Base-by-base conservation (phyloP, 2,329 filamentous ascomycete species). In the Elsinoe arachidis region DNA sequence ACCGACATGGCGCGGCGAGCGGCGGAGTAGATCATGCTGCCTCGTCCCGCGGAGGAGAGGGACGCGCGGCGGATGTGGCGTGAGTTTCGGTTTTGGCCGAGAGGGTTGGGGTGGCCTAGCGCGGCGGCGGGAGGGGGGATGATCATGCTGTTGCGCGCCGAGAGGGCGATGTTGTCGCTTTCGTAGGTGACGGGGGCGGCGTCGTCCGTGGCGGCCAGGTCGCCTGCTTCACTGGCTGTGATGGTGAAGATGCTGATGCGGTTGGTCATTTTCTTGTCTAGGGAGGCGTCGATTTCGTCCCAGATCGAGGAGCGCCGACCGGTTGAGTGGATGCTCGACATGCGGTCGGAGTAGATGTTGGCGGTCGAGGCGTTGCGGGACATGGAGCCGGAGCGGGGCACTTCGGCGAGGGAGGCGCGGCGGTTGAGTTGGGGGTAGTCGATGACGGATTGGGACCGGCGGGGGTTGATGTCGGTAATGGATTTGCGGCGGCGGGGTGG, bases 161-260 rank as follows among this genome's bases (percentile, higher is more conserved):
- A 35, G 54, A 46, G 15, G 54, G 54, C 39, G 15, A 38, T 11
- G 23, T 49, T 47, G 54, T 46, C 33, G 26, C 12, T 14, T 30
- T 56, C 38, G 39, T 44, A 46, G 15, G n/a, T 41, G 3, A 44
- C 37, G 10, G 54, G 23, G 10, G 5, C 23, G 34, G 17, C 37
- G 9, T 15, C 53, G 21, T 19, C 38, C 5, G 26, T 30, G 26
- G 4, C 4, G 26, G 4, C 26, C 7, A 30, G 26, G 37, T 55
- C 21, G 23, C 39, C 39, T 2, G 19, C 39, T 49, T 56, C 54
- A 5, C 41, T 49, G 10, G 54, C 54, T 5, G 39, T 56, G 54
- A 56, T 56, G 54, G 54, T 56, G 54, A 56, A 56, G 54, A 56
- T 56, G 54, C 19, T 33, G 38, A 56, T 56, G 38, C 54, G 39